A percentile compares a stretch with the other conserved stretches of the same genome.
Conservation (phyloP, 768 basidiomycete genomes). For the Auricularia sp. region DNA sequence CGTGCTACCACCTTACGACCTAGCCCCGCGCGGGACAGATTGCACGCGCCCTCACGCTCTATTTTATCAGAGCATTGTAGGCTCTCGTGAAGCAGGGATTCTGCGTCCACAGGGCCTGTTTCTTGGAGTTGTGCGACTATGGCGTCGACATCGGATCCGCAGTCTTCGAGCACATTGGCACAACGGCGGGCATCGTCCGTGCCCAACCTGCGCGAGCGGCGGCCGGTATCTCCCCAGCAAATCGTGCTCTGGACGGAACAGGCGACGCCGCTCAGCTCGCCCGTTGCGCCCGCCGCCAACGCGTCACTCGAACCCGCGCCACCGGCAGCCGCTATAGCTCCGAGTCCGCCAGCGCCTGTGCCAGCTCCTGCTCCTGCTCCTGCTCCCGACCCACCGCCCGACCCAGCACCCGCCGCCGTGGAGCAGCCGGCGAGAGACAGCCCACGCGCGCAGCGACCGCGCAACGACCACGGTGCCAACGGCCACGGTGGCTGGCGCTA, state of each 20-base stretch:
- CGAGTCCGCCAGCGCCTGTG: not conserved
- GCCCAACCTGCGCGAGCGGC: not conserved
- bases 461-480: not conserved
- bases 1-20: too few species aligned
- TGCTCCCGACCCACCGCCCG: too few species aligned
- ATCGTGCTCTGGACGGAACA: not conserved
- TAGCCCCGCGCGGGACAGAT: not conserved
- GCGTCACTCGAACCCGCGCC: not conserved
- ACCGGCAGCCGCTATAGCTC: too few species aligned
- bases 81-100: not conserved
- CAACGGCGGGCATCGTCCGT: not conserved
- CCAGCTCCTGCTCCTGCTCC: not conserved
- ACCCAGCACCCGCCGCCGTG: too few species aligned
- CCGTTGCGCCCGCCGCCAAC: not conserved
- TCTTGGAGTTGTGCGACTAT: not conserved
- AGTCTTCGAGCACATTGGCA: not conserved
- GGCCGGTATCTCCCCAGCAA: not conserved
- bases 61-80: too few species aligned
- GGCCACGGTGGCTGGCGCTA: not conserved
- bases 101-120: not conserved
- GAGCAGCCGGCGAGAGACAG: not conserved
- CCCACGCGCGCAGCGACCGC: not conserved
- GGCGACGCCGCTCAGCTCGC: not conserved
- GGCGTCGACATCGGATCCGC: not conserved
- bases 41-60: not conserved